Base-by-base conservation (phyloP, 2,329 filamentous ascomycete genomes). In the Monosporascus sp. region DNA sequence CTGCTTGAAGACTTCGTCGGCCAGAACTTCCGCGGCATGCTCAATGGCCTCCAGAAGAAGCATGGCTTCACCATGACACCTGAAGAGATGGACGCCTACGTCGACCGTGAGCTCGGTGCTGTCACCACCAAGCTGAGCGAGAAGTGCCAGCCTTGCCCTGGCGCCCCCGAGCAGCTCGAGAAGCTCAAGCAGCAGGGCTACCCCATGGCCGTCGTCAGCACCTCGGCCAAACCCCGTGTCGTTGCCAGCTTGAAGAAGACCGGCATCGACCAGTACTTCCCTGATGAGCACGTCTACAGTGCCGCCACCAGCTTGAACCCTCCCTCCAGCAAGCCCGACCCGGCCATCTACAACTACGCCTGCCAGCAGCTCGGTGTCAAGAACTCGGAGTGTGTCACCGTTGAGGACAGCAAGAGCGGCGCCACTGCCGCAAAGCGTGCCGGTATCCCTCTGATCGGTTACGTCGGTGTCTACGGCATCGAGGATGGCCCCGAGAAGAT, bases 21-120 rank as follows among this genome's bases (percentile, higher is more conserved):
- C 62, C 84, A 88, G 70, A 90, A 90, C 77, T 90, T 90, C 77
- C 86, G 86, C 58, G 85, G 86, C 66, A 90, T 90, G 86, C 83
- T 90, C 71, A 70, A 78, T 54, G 80, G 79, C 52, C 78, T 91
- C 50, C 82, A 87, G 71, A 76, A 81, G 69, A 88, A 88, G 73
- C 85, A 85, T 74, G 75, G 76, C 69, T 89, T 90, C 72, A 74
- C 76, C 53, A 79, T 91, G 74, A 64, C 69, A 19, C 68, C 76
- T 16, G 79, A 80, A 3, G 85, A 90, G 61, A 72, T 88, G 48
- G 82, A 89, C 61, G 67, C 69, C 26, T 90, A 85, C 65, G 85
- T 90, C 57, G 77, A 77, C 64, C 77, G 77, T 56, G 87, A 91
- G 69, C 83, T 90, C 57, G 84, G 84, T 62, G 79, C 80, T 58